Evolutionary conservation across 1,139 yeast species (phyloP).

Genomic region (Saccharomyces hybrid): DNA sequence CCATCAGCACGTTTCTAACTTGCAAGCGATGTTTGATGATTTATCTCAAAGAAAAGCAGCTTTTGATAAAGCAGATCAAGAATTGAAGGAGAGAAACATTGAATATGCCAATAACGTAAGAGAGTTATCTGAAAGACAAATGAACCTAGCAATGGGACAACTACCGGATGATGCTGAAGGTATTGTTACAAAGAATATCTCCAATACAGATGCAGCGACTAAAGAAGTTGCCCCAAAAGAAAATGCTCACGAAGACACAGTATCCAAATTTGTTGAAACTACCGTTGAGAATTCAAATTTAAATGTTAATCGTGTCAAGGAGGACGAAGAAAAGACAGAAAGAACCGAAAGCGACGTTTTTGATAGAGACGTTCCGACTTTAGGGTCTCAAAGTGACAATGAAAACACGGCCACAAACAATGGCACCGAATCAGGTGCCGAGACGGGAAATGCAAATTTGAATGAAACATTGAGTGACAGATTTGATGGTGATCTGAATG

Average conservation of each 20-base stretch:
- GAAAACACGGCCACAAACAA: constrained; percentile 23
- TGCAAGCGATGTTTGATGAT: constrained; percentile 31
- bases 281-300: constrained; percentile 21
- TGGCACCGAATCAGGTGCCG: constrained; percentile 27
- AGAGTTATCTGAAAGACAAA: constrained; percentile 33
- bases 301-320: constrained; percentile 11
- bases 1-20: constrained; percentile 33
- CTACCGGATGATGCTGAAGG: constrained; percentile 32
- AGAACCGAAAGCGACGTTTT: constrained; percentile 28
- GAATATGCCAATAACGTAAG: constrained; percentile 36
- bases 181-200: constrained; percentile 24
- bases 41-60: constrained; percentile 32
- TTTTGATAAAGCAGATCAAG: constrained; percentile 34
- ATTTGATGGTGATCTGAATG: constrained; percentile 31
- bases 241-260: constrained; percentile 14
- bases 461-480: constrained; percentile 24
- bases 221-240: background rate
- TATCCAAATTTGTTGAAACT: constrained; percentile 22
- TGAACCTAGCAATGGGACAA: constrained; percentile 30
- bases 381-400: constrained; percentile 32
- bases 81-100: constrained; percentile 33
- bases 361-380: constrained; percentile 32
- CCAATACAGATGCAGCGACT: background rate
- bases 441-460: constrained; percentile 16
- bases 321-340: constrained; percentile 20